Conservation (phyloP, 768 basidiomycete species). For the Russula dissimulans region DNA sequence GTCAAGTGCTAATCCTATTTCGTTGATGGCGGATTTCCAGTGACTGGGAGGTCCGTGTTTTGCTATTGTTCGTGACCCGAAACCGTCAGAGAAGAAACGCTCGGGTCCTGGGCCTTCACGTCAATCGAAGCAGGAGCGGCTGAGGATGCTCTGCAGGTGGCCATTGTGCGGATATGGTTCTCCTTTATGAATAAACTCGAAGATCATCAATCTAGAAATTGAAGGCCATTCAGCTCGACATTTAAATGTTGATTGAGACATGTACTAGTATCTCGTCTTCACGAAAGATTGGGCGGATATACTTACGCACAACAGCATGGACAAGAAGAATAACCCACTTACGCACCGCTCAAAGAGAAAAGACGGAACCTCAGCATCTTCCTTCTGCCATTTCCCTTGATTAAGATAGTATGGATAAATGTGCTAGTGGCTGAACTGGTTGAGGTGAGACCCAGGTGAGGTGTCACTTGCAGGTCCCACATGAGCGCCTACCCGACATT, state of each 20-base stretch:
- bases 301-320: slow-evolving; percentile 71
- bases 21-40: not conserved
- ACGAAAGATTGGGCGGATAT: slow-evolving; percentile 58
- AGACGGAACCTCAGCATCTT: slow-evolving; percentile 78
- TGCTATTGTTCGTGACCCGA: not conserved
- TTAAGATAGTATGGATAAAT: slow-evolving; percentile 75
- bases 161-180: too few species aligned
- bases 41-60: not conserved
- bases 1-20: slow-evolving; percentile 28
- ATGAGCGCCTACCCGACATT: too few species aligned
- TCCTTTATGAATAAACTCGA: slow-evolving; percentile 2
- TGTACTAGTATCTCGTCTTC: slow-evolving; percentile 14
- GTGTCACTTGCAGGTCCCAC: too few species aligned
- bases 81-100: not conserved
- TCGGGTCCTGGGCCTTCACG: too few species aligned
- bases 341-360: slow-evolving; percentile 79
- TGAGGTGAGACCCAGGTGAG: slow-evolving; percentile 28
- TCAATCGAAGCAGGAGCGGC: too few species aligned
- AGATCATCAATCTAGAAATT: slow-evolving; percentile 36
- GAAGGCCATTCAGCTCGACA: too few species aligned
- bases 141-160: too few species aligned
- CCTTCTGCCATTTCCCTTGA: slow-evolving; percentile 69
- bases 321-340: slow-evolving; percentile 49
- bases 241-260: too few species aligned
- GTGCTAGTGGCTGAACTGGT: slow-evolving; percentile 65